Percentiles rank a stretch among this genome's conserved stretches.
Evolutionary conservation across 352 stramenopile genomes (phyloP).

Genomic region (Pythium guiyangense): DNA sequence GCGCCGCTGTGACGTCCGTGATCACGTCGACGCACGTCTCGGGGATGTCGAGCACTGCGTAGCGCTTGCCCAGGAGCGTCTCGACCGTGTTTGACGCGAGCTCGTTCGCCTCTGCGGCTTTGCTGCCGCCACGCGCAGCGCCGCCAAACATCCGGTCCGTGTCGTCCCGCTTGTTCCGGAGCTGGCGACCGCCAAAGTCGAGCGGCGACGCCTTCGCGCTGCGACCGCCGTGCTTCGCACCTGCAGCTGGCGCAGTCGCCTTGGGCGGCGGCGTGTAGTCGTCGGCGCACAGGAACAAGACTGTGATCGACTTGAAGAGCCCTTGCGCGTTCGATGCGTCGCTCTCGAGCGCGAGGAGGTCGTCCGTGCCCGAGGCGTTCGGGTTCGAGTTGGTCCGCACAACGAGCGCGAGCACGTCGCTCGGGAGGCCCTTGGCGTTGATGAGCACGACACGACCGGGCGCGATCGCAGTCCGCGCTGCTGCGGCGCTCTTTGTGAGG

Average conservation of each 20-base stretch:
- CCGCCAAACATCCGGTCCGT: constrained; percentile 36
- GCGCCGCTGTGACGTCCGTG: constrained; percentile 31
- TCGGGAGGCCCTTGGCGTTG: constrained; percentile 61
- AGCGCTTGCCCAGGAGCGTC: constrained; percentile 57
- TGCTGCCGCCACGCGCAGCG: too few relatives aligned
- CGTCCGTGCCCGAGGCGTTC: constrained; percentile 15
- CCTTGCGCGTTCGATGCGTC: constrained; percentile 16
- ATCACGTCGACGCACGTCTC: constrained; percentile 75
- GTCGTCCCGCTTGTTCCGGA: constrained; percentile 50
- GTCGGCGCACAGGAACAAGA: constrained; percentile 63
- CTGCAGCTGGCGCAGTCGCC: constrained; percentile 9
- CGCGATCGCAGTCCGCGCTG: constrained; percentile 55
- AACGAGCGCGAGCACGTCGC: constrained; percentile 55
- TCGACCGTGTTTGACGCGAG: constrained; percentile 50
- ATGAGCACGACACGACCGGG: constrained; percentile 54
- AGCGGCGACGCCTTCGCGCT: constrained; percentile 4
- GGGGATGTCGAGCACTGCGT: constrained; percentile 70
- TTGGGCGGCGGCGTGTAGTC: constrained; percentile 52
- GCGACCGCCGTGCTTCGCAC: constrained; percentile 1
- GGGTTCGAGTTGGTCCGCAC: constrained; percentile 38
- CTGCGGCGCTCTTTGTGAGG: constrained; percentile 58
- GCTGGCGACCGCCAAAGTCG: constrained; percentile 26
- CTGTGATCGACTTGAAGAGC: constrained; percentile 77
- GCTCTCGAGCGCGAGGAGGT: constrained; percentile 17
- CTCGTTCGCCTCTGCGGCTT: constrained; percentile 30